These are phyloP conservation scores for Boletus vinaceobasis DNA, from an alignment of 768 basidiomycete species.

Conservation along the genomic window DNA sequence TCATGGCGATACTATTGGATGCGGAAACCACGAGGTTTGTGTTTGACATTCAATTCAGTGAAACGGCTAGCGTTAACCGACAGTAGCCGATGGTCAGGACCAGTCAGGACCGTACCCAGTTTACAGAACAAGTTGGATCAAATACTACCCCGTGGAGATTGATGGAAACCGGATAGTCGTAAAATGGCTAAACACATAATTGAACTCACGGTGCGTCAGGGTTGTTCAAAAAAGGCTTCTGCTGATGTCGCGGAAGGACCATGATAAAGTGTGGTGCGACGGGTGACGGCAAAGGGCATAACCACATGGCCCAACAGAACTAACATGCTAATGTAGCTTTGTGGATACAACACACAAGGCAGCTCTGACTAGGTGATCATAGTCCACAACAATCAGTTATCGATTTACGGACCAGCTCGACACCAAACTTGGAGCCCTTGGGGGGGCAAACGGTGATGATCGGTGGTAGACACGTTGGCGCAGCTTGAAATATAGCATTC, in stretches of 20 bases:
- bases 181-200: neutral
- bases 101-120: no score
- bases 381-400: conserved; percentile 59
- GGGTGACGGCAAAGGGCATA: neutral
- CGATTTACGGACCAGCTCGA: conserved; percentile 53
- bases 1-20: neutral
- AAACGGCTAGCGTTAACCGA: no score
- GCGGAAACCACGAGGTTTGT: neutral
- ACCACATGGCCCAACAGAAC: no score
- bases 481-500: conserved; percentile 47
- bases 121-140: no score
- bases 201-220: conserved; percentile 2
- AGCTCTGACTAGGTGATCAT: conserved; percentile 1
- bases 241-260: neutral
- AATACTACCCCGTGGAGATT: neutral
- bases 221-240: neutral
- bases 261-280: neutral
- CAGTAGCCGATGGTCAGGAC: no score
- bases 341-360: neutral
- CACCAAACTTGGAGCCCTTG: conserved; percentile 52
- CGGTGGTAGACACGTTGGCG: conserved; percentile 63
- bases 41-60: no score
- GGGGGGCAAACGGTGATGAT: conserved; percentile 52
- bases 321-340: neutral
- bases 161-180: neutral